A percentile compares a stretch with the other conserved stretches of the same genome.
phyloP scores from a whole-genome alignment of 306 rosid species.

The Prunus salicina region DNA sequence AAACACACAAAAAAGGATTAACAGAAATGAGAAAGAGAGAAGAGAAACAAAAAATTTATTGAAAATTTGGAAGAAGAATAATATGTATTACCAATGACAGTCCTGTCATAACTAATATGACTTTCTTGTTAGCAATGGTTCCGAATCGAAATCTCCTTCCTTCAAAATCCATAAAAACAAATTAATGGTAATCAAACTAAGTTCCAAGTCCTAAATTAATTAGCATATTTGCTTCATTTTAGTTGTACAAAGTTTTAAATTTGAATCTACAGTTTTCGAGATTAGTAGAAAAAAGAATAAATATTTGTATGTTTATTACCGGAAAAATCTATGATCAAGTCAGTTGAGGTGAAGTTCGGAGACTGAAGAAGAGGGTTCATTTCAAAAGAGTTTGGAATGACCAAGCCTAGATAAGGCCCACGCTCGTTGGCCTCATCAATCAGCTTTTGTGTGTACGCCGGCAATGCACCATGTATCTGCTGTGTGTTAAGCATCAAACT shows the following conservation, averaged over 20 bases:
- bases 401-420: constrained; percentile 57
- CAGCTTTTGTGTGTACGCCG: constrained; percentile 8
- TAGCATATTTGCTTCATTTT: background rate
- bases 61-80: background rate
- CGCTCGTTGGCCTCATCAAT: constrained; percentile 25
- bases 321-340: constrained; percentile 31
- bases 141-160: constrained; percentile 45
- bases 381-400: constrained; percentile 53
- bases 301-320: constrained; percentile 17
- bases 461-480: constrained; percentile 29
- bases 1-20: too few species aligned
- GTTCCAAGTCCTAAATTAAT: too few species aligned
- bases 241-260: background rate
- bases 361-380: constrained; percentile 49
- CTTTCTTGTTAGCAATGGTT: constrained; percentile 24
- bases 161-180: background rate
- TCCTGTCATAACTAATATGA: constrained; percentile 38
- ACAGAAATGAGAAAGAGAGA: too few species aligned
- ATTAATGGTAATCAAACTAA: too few species aligned
- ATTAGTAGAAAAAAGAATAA: background rate
- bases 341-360: constrained; percentile 30
- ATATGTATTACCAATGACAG: constrained; percentile 25
- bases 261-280: background rate
- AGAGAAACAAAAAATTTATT: background rate
- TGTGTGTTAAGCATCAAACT: constrained; percentile 20